Evolutionary conservation across 2,329 filamentous ascomycete genomes (phyloP).

Genomic region (Neocatenulostroma microsporum): DNA sequence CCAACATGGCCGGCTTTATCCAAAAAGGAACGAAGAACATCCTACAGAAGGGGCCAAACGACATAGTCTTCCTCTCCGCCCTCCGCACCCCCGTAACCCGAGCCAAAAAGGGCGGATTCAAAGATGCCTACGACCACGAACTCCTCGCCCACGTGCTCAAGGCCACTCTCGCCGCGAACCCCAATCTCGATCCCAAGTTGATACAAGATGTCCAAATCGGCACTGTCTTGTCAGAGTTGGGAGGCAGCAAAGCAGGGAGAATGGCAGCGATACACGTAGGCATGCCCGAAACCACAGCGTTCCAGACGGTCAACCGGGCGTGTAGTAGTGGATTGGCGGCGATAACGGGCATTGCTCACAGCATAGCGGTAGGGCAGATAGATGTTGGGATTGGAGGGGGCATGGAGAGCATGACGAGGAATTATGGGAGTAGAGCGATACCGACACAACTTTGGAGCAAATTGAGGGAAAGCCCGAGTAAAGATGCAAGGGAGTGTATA

Average conservation of each 20-base stretch:
- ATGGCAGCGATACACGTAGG: constrained; percentile 86
- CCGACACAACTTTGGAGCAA: constrained; percentile 72
- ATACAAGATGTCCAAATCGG: constrained; percentile 81
- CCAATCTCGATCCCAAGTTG: constrained; percentile 59
- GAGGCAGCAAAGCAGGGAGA: constrained; percentile 80
- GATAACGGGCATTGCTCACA: constrained; percentile 64
- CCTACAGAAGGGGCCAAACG: constrained; percentile 68
- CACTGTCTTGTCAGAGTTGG: constrained; percentile 83
- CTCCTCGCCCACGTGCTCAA: constrained; percentile 60
- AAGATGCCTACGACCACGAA: constrained; percentile 86
- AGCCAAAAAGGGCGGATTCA: constrained; percentile 73
- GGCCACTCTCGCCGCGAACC: constrained; percentile 64
- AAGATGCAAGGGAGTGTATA: constrained; percentile 75
- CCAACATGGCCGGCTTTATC: constrained; percentile 35
- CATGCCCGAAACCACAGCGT: constrained; percentile 62
- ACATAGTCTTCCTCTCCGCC: constrained; percentile 84
- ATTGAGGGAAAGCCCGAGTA: constrained; percentile 54
- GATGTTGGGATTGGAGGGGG: constrained; percentile 72
- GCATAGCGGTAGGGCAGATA: constrained; percentile 67
- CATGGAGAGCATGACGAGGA: constrained; percentile 94
- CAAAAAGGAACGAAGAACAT: constrained; percentile 61
- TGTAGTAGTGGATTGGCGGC: constrained; percentile 72
- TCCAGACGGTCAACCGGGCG: constrained; percentile 84
- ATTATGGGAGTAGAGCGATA: constrained; percentile 80
- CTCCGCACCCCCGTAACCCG: constrained; percentile 81